Percentiles rank a stretch among this genome's conserved stretches.
Conservation (phyloP, 805 yeast genomes). For the Debaryomyces tyrocola region DNA sequence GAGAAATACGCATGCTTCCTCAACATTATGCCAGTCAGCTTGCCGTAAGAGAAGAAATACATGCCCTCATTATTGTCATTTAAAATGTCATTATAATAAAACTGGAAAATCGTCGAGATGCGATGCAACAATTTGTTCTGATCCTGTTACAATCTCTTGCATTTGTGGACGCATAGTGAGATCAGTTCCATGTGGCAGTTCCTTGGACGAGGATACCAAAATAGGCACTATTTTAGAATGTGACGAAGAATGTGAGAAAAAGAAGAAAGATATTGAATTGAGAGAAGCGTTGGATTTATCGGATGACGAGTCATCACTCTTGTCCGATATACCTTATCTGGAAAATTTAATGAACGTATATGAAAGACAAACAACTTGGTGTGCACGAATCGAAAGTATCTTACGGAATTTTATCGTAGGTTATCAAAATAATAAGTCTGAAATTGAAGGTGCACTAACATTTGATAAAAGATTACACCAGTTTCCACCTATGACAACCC, state of each 20-base stretch:
- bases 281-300: conserved; percentile 57
- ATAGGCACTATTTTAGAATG: conserved; percentile 52
- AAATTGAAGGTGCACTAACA: conserved; percentile 4
- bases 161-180: conserved; percentile 59
- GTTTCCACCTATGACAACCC: conserved; percentile 71
- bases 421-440: conserved; percentile 18
- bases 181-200: conserved; percentile 58
- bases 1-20: conserved; percentile 54
- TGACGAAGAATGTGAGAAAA: conserved; percentile 66
- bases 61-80: conserved; percentile 71
- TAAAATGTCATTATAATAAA: conserved; percentile 61
- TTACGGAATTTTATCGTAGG: conserved; percentile 50
- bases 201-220: conserved; percentile 27
- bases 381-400: conserved; percentile 57
- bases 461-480: conserved; percentile 41
- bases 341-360: conserved; percentile 49
- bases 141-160: conserved; percentile 53
- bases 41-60: conserved; percentile 53
- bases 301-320: conserved; percentile 8
- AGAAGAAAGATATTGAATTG: conserved; percentile 59
- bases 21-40: conserved; percentile 49
- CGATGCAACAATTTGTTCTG: conserved; percentile 53
- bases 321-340: conserved; percentile 38
- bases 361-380: conserved; percentile 64
- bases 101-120: conserved; percentile 39